Base-by-base conservation (phyloP, 495 filamentous ascomycete species). In the Penicillium desertorum region DNA sequence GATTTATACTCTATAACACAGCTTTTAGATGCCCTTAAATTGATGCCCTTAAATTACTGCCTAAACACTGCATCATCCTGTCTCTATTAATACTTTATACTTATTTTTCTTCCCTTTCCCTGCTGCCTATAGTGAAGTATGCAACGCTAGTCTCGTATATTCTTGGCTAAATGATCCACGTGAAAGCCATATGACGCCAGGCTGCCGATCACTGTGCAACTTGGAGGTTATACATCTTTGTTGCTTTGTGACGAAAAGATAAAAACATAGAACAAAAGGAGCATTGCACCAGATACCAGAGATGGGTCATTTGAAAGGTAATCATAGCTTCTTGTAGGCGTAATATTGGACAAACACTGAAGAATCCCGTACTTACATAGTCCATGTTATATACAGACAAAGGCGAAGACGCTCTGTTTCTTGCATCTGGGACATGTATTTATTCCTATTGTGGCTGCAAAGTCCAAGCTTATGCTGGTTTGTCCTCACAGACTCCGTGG, bases 201-300 rank as follows among this genome's bases (percentile, higher is more conserved):
- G n/a, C 29, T 49, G 46, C 29, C 29, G 50, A 52, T 41, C 48
- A n/a, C 12, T 23, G 50, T 43, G 49, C 7, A 52, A 52, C 49
- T 12, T 16, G 14, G 30, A 14, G 12, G 19, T 22, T 22, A 44
- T 44, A 44, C 30, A 43, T 7, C 27, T 29, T 29, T 29, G 27
- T 29, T 29, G 7, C 5, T 29, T 29, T 29, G 27, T 29, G 27
- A 29, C 27, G 27, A 29, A 29, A 29, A 29, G 27, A 29, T 29
- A 29, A 2, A 29, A 29, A 8, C 27, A 8, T 2, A 29, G 27
- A 29, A 29, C 27, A 9, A 29, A 29, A 29, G 7, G 7, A 29
- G 27, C 27, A 7, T 29, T 29, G 0, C 27, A 29, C 1, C 1
- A 29, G 7, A 9, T 9, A 29, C 27, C 25, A 29, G 27, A 29